Evolutionary conservation across 139 green algal species (phyloP).

Genomic region (Pseudopediastrum boryanum): DNA sequence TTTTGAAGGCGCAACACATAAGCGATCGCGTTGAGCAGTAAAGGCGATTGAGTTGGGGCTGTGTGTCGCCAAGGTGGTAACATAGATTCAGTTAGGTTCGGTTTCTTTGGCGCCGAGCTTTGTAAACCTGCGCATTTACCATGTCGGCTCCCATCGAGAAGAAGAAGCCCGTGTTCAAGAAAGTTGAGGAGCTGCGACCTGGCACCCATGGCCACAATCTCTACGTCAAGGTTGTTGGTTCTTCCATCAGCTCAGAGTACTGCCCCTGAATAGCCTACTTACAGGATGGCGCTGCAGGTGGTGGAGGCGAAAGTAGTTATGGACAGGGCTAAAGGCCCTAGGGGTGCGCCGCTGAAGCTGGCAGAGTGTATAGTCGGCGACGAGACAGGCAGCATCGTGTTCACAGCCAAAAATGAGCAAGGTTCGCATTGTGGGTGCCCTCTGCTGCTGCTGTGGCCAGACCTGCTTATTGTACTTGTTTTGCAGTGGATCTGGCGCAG

Average conservation of each 20-base stretch:
- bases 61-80: no score
- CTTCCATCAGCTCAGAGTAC: neutral
- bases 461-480: neutral
- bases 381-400: constrained; percentile 79
- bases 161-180: constrained; percentile 59
- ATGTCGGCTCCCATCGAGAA: no score
- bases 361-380: constrained; percentile 91
- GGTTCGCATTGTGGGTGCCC: no score
- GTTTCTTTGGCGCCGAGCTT: no score
- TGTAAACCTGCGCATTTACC: no score
- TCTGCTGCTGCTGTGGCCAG: neutral
- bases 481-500: constrained; percentile 79
- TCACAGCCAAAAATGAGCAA: constrained; percentile 87
- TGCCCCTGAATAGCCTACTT: neutral
- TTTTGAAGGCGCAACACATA: no score
- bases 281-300: constrained; percentile 57
- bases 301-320: constrained; percentile 75
- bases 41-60: no score
- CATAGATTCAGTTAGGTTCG: no score
- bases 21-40: no score
- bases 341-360: constrained; percentile 60
- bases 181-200: constrained; percentile 66
- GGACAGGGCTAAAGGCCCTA: constrained; percentile 49
- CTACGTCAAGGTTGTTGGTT: constrained; percentile 67
- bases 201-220: constrained; percentile 77